phyloP scores from a whole-genome alignment of 106 monocot genomes.

The Platanthera guangdongensis region DNA sequence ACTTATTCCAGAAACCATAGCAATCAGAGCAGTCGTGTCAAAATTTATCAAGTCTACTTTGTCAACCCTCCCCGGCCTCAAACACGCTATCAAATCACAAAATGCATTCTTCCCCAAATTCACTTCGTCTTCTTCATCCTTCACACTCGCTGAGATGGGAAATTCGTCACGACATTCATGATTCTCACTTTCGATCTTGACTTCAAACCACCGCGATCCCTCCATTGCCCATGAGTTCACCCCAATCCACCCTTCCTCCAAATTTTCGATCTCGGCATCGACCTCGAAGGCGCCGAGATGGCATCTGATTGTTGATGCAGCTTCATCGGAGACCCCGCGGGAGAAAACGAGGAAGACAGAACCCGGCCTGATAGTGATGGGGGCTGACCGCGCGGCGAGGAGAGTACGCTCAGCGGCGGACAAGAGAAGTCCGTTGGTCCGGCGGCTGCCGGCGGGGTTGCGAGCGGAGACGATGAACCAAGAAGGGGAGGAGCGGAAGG shows the following conservation, averaged over 20 bases:
- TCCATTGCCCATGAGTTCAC: slow-evolving; percentile 7
- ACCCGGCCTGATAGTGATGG: slow-evolving; percentile 27
- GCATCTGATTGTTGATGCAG: slow-evolving; percentile 7
- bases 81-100: slow-evolving; percentile 21
- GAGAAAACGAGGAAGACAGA: slow-evolving; percentile 53
- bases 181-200: slow-evolving; percentile 19
- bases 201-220: slow-evolving; percentile 29
- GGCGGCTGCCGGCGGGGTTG: slow-evolving; percentile 60
- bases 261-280: slow-evolving; percentile 37
- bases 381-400: slow-evolving; percentile 17
- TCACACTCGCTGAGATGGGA: neutral
- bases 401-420: slow-evolving; percentile 25
- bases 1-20: slow-evolving; percentile 92
- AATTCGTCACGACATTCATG: neutral
- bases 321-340: slow-evolving; percentile 41
- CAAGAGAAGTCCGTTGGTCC: slow-evolving; percentile 24
- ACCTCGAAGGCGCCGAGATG: slow-evolving; percentile 47
- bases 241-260: slow-evolving; percentile 44
- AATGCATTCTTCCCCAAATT: slow-evolving; percentile 21
- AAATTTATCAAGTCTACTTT: slow-evolving; percentile 51
- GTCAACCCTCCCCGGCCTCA: slow-evolving; percentile 12
- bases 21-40: slow-evolving; percentile 91
- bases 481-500: slow-evolving; percentile 30
- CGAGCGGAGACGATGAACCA: slow-evolving; percentile 82
- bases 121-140: neutral